Base-by-base conservation (phyloP, 1,284 basidiomycete genomes). In the Amylostereum chailletii region DNA sequence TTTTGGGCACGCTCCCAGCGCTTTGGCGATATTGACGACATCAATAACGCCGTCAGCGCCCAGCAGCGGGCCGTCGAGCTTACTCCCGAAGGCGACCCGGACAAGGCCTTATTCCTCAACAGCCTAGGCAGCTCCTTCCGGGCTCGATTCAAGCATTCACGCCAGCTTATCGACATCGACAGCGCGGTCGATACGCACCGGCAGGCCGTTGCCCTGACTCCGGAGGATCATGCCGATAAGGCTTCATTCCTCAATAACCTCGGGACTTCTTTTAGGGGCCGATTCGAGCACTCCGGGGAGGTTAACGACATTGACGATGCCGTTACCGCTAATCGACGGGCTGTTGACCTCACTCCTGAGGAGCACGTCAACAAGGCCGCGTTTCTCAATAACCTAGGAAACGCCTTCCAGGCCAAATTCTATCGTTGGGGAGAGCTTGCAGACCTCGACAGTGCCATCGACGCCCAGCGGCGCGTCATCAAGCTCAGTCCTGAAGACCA, bases 1-100 rank as follows among this genome's bases (percentile, higher is more conserved):
- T 48, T 65, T 42, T 57, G 59, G 43, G 52, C 60, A 36, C 61
- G 61, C 40, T 62, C 58, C 45, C 53, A 58, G 6, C 54, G 46
- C 40, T 27, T 53, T 7, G 56, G 56, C 3, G 29, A 43, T 2
- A 32, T 51, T 31, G 34, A 36, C 3, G 63, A 65, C 42, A 55
- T 67, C 3, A 56, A 65, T 36, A 54, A 55, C 43, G 64, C 64
- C 26, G n/a, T 43, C 30, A 7, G 27, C 27, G 42, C 30, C 4
- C 42, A 43, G 30, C 42, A 30, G 27, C n/a, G 29, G 4, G 42
- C 30, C 10, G 42, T 43, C 29, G 30, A 43, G 4, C 42, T 43
- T n/a, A 43, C 42, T 26, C 42, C 42, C 6, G 42, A 43, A 26
- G 30, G 32, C n/a, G 27, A 43, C 6, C 42, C 42, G 11, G 30